Percentiles rank a stretch among this genome's conserved stretches.
phyloP scores from a whole-genome alignment of 2,329 filamentous ascomycete genomes.

The Alternaria sp. region DNA sequence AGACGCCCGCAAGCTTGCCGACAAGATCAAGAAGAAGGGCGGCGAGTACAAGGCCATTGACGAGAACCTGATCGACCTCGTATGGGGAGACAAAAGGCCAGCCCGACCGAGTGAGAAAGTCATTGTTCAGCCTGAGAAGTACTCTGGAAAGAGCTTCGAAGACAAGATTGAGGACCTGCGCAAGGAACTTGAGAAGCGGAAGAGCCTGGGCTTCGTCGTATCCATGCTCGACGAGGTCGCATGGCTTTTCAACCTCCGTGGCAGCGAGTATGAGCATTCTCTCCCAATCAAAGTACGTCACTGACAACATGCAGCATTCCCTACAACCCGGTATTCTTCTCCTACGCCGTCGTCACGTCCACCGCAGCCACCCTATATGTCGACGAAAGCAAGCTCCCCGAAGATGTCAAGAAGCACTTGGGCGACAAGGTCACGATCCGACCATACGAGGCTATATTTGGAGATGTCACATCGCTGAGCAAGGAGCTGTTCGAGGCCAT shows the following conservation, averaged over 20 bases:
- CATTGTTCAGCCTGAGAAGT: conserved; percentile 72
- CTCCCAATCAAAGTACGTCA: background rate
- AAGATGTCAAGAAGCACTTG: conserved; percentile 73
- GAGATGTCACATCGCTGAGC: conserved; percentile 73
- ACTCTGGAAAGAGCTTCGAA: conserved; percentile 80
- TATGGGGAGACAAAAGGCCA: conserved; percentile 83
- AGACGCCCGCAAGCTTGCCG: conserved; percentile 76
- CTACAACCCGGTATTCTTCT: conserved; percentile 98
- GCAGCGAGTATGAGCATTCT: conserved; percentile 69
- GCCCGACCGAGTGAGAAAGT: conserved; percentile 77
- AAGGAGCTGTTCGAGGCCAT: conserved; percentile 45
- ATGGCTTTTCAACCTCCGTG: conserved; percentile 97
- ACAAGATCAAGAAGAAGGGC: conserved; percentile 86
- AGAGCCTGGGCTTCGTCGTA: conserved; percentile 83
- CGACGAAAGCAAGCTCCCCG: conserved; percentile 76
- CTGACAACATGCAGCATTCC: conserved; percentile 67
- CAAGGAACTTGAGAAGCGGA: conserved; percentile 92
- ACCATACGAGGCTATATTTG: conserved; percentile 83
- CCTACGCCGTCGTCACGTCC: conserved; percentile 87
- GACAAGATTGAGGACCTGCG: conserved; percentile 85
- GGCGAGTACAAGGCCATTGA: conserved; percentile 78
- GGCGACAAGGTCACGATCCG: conserved; percentile 73
- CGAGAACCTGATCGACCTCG: conserved; percentile 84
- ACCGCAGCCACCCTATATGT: conserved; percentile 80
- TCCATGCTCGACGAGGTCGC: conserved; percentile 97